A percentile compares a stretch with the other conserved stretches of the same genome.
phyloP scores from a whole-genome alignment of 106 monocot genomes.

The Dendrobium huoshanense region DNA sequence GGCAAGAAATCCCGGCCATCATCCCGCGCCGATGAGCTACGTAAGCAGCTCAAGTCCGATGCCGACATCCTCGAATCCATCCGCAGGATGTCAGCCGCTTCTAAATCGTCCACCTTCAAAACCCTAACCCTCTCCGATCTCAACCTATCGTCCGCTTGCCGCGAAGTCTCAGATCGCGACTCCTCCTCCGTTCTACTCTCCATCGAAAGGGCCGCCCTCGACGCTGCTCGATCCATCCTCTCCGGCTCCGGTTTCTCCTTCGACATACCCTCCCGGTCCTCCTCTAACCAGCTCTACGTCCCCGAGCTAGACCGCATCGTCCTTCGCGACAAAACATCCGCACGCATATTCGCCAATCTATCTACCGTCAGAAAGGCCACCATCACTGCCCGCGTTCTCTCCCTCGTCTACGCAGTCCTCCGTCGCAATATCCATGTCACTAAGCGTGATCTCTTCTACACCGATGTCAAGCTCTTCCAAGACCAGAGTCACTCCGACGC shows the following conservation, averaged over 20 bases:
- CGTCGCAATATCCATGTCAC: constrained; percentile 84
- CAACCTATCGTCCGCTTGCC: constrained; percentile 45
- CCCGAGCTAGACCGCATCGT: constrained; percentile 93
- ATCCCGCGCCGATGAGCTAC: constrained; percentile 46
- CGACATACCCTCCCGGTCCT: constrained; percentile 66
- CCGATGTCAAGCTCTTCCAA: constrained; percentile 94
- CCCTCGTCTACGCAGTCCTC: constrained; percentile 70
- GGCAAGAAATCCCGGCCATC: constrained; percentile 5
- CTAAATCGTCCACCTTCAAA: constrained; percentile 14
- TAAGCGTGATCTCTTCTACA: constrained; percentile 98
- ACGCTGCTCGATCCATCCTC: constrained; percentile 42
- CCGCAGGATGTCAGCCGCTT: constrained; percentile 25
- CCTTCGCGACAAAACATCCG: constrained; percentile 55
- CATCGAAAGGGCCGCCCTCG: constrained; percentile 47
- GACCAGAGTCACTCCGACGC: constrained; percentile 93
- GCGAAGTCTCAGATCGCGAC: constrained; percentile 50
- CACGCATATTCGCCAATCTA: constrained; percentile 69
- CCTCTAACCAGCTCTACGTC: constrained; percentile 86
- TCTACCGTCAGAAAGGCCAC: constrained; percentile 90
- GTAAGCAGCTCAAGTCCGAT: constrained; percentile 61
- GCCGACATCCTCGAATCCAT: constrained; percentile 59
- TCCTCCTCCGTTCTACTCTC: constrained; percentile 28
- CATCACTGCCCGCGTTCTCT: constrained; percentile 72
- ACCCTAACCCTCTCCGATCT: constrained; percentile 40
- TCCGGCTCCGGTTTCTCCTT: constrained; percentile 76